Evolutionary conservation across 495 filamentous ascomycete species (phyloP).

Genomic region (Entonaema liquescens): DNA sequence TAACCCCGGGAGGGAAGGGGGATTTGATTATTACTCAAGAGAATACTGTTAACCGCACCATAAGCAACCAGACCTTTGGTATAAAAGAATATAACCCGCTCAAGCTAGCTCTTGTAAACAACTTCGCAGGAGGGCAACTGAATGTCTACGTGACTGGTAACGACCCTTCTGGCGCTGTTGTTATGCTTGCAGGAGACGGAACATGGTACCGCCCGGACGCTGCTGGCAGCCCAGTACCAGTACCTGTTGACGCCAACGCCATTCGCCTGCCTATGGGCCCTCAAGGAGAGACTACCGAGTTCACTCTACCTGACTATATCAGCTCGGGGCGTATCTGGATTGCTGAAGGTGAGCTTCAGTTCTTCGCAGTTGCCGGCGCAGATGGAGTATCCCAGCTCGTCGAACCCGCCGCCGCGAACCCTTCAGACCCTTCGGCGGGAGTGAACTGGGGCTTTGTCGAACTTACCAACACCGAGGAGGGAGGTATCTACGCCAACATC

Average conservation of each 20-base stretch:
- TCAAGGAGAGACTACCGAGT: constrained; percentile 47
- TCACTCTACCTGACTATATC: constrained; percentile 52
- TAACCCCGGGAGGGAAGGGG: constrained; percentile 28
- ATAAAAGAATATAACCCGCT: constrained; percentile 19
- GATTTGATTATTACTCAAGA: constrained; percentile 41
- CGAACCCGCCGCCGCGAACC: constrained; percentile 55
- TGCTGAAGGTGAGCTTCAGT: constrained; percentile 53
- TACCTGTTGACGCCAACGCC: constrained; percentile 42
- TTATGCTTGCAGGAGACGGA: constrained; percentile 51
- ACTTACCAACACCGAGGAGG: constrained; percentile 50
- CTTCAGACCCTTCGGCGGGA: constrained; percentile 51
- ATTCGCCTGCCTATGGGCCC: constrained; percentile 45
- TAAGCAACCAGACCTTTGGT: not conserved
- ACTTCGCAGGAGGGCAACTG: constrained; percentile 48
- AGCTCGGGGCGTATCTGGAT: constrained; percentile 55
- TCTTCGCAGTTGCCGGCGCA: constrained; percentile 47
- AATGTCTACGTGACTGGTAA: constrained; percentile 53
- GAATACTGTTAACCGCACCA: constrained; percentile 46
- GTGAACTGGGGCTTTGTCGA: constrained; percentile 60
- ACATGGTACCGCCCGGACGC: constrained; percentile 49
- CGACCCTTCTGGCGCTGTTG: constrained; percentile 42
- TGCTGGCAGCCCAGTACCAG: constrained; percentile 36
- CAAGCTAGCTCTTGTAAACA: constrained; percentile 51
- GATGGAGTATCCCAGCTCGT: constrained; percentile 47
- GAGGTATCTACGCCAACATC: constrained; percentile 55